A percentile compares a stretch with the other conserved stretches of the same genome.
phyloP scores from a whole-genome alignment of 2,329 filamentous ascomycete genomes.

The Intubia oerlemansii region DNA sequence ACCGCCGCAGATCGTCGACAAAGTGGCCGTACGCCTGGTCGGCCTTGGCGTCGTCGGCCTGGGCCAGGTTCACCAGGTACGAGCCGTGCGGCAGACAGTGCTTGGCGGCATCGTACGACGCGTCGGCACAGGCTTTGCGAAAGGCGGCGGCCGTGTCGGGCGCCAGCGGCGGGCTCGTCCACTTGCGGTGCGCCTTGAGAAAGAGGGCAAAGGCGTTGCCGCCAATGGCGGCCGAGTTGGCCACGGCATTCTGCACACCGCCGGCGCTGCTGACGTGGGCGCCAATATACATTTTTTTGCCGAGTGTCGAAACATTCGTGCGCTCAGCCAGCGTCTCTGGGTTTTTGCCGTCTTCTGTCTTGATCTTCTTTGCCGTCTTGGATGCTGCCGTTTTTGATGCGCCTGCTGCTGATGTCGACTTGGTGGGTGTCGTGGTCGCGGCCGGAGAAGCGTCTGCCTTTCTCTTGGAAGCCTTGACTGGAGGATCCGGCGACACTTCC shows the following conservation, averaged over 20 bases:
- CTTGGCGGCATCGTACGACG: slow-evolving; percentile 48
- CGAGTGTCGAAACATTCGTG: slow-evolving; percentile 40
- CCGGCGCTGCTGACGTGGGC: slow-evolving; percentile 84
- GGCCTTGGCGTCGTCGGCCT: slow-evolving; percentile 58
- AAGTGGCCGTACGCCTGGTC: slow-evolving; percentile 73
- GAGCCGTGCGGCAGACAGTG: slow-evolving; percentile 82
- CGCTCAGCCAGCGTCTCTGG: slow-evolving; percentile 40
- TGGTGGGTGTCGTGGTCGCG: no score
- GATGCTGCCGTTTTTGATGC: no score
- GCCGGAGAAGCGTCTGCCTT: no score
- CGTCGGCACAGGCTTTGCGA: slow-evolving; percentile 40
- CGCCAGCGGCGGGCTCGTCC: slow-evolving; percentile 59
- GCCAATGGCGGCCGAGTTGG: slow-evolving; percentile 60
- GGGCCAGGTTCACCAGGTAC: slow-evolving; percentile 90
- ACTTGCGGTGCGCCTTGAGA: slow-evolving; percentile 90
- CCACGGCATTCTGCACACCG: slow-evolving; percentile 75
- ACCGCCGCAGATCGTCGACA: slow-evolving; percentile 69
- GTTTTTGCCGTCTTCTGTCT: slow-evolving; percentile 15
- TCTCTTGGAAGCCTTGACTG: no score
- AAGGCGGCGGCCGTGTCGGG: slow-evolving; percentile 50
- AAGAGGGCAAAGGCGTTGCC: slow-evolving; percentile 90
- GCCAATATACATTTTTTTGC: slow-evolving; percentile 59
- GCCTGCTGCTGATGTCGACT: no score
- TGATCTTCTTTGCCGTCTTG: slow-evolving; percentile 18
- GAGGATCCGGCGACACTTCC: no score